phyloP scores from a whole-genome alignment of 306 rosid species.

The Biancaea sappan region DNA sequence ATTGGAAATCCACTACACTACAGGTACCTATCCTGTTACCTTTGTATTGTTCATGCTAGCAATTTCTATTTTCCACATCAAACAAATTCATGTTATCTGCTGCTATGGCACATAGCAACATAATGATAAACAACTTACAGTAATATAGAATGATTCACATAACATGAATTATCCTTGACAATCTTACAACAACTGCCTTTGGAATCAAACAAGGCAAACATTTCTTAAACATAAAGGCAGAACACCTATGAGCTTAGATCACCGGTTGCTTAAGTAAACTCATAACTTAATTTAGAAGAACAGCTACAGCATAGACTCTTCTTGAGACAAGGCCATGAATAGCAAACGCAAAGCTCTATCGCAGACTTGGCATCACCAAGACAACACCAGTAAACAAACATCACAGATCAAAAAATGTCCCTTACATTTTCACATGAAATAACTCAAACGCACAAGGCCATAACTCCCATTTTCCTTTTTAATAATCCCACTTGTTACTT shows the following conservation, averaged over 20 bases:
- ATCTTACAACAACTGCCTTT: background rate
- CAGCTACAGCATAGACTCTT: background rate
- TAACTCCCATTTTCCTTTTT: background rate
- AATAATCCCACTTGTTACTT: background rate
- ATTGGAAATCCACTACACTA: too few species aligned
- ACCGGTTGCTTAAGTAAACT: background rate
- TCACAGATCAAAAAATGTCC: background rate
- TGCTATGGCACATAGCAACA: background rate
- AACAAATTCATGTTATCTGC: background rate
- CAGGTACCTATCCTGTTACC: too few species aligned
- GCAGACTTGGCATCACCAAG: background rate
- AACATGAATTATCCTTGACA: background rate
- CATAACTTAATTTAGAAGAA: background rate
- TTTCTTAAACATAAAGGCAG: background rate
- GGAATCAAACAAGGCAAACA: background rate
- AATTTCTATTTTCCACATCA: background rate
- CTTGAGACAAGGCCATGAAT: background rate
- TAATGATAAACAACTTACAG: background rate
- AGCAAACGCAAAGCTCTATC: background rate
- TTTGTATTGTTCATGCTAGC: background rate
- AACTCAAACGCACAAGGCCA: background rate
- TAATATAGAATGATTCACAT: too few species aligned
- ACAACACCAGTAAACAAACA: background rate
- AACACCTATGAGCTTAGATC: background rate
- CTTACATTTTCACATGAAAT: background rate